Base-by-base conservation (phyloP, 768 basidiomycete species). In the Lactarius deliciosus region DNA sequence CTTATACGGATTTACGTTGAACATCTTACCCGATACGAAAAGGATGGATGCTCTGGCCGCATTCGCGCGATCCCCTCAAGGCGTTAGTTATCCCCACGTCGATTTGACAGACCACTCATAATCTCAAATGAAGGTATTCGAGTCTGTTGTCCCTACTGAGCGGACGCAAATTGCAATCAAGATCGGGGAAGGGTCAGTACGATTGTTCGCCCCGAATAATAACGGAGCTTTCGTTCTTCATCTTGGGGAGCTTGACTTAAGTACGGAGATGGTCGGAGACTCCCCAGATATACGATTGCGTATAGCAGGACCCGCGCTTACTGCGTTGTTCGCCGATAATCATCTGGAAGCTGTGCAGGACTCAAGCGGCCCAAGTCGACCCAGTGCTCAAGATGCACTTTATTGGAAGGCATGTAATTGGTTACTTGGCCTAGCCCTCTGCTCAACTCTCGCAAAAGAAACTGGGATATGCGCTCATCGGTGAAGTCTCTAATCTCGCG, bases 91-190 rank as follows among this genome's bases (percentile, higher is more conserved):
- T 38, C 10, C 7, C 22, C n/a, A 5, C 30, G 32, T 57, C 20
- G 53, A 54, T 53, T 47, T 18, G 36, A 41, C 25, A 2, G 16
- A 9, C n/a, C 18, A 38, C 30, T 68, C 38, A 65, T 53, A 53
- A 61, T 38, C 43, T 57, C 41, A 7, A 38, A 58, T 81, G 2
- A 66, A 87, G 94, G 90, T 91, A 0, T 99, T 99, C 73, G 96
- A 96, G 75, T 84, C 93, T 28, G 94, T 97, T 15, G 86, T 94
- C 18, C 97, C 97, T 1, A 94, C 83, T 63, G 97, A 98, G 74
- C 78, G 89, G 53, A 98, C 94, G 7, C 79, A 81, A 13, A 76
- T 98, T 30, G 79, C 81, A n/a, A 66, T 96, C 40, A 84, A 82
- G 68, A 72, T 94, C 25, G 65, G 78, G 20, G 89, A 95, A 71